Base-by-base conservation (phyloP, 2,329 filamentous ascomycete genomes). In the Colletotrichum musicola region DNA sequence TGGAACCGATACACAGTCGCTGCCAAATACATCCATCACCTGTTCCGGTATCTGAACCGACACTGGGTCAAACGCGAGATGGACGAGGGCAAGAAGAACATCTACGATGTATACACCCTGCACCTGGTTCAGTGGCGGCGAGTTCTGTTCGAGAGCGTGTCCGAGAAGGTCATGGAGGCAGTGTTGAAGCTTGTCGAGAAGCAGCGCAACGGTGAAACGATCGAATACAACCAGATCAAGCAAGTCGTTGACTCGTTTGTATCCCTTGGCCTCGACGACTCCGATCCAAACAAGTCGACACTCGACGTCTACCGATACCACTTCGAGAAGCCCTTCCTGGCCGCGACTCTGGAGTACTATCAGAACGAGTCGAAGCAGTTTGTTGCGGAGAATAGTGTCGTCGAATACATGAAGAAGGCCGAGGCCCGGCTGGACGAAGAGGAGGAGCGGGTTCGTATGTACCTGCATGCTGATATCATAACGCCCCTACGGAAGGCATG, bases 331-430 rank as follows among this genome's bases (percentile, higher is more conserved):
- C 96, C 97, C 0, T 99, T 98, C 86, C 87, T 99, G 60, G 86
- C 87, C 6, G 93, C 94, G 3, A 99, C 96, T 10, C 89, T 88
- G 74, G 83, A 86, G 35, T 99, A 97, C 82, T 99, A 99, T 79
- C 87, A 94, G 74, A 90, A 92, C 53, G 97, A 99, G 79, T 98
- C 96, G 20, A 93, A 94, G 75, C 92, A 94, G 71, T 99, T 99
- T 77, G 90, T 99, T 40, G 93, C 94, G 12, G 95, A 98, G 80
- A 99, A 99, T 79, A 97, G 93, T 71, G 94, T 99, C 4, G 95
- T 99, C 40, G 96, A 99, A 77, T 99, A 98, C 82, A 98, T 99
- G 96, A 98, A 98, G 86, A 99, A 99, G 87, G 97, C 96, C 0
- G 95, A 98, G 81, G 82, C 89, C 49, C 91, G 96, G 38, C 82